phyloP scores from a whole-genome alignment of 2,329 filamentous ascomycete species.

The Venturia carpophila region DNA sequence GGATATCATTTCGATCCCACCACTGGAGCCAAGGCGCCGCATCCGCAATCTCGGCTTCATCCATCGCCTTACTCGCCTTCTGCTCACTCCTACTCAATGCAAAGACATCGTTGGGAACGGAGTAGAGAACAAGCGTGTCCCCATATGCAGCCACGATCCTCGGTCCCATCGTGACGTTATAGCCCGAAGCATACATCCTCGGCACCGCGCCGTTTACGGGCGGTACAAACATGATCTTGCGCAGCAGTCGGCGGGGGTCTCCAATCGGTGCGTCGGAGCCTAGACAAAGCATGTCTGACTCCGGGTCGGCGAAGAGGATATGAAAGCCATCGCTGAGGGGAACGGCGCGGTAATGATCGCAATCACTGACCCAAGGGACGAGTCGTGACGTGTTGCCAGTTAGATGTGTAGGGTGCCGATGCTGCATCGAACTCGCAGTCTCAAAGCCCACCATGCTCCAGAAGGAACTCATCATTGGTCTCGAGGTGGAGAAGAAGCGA shows the following conservation, averaged over 20 bases:
- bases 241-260: slow-evolving; percentile 49
- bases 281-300: slow-evolving; percentile 48
- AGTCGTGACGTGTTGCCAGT: slow-evolving; percentile 25
- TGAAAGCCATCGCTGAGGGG: slow-evolving; percentile 59
- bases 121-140: slow-evolving; percentile 50
- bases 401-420: slow-evolving; percentile 21
- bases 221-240: slow-evolving; percentile 50
- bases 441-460: slow-evolving; percentile 10
- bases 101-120: slow-evolving; percentile 51
- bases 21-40: slow-evolving; percentile 6
- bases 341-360: slow-evolving; percentile 55
- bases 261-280: slow-evolving; percentile 53
- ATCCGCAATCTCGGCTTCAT: not conserved
- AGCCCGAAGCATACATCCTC: slow-evolving; percentile 48
- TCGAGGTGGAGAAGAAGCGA: slow-evolving; percentile 22
- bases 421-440: not conserved
- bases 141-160: slow-evolving; percentile 52
- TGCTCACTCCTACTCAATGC: slow-evolving; percentile 32
- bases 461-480: slow-evolving; percentile 10
- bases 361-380: slow-evolving; percentile 7
- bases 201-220: slow-evolving; percentile 33
- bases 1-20: slow-evolving; percentile 13
- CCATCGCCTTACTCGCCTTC: slow-evolving; percentile 15
- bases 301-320: slow-evolving; percentile 56
- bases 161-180: slow-evolving; percentile 51